Evolutionary conservation across 768 basidiomycete species (phyloP).

Genomic region (Macrolepiota dolichaula): DNA sequence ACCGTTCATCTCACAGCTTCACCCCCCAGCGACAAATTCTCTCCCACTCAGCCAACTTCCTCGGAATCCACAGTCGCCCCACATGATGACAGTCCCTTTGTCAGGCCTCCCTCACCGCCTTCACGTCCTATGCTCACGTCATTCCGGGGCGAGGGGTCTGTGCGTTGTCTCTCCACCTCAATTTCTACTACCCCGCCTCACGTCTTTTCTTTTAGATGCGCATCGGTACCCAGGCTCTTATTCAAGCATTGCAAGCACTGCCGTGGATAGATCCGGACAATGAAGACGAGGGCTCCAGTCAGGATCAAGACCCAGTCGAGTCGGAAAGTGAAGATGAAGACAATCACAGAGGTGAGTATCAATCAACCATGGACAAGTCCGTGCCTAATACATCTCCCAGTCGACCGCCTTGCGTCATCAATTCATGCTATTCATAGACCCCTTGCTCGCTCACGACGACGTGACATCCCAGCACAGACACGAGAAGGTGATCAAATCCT

Average conservation of each 20-base stretch:
- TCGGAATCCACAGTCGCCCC: constrained; percentile 12
- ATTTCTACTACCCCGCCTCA: background rate
- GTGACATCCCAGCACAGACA: constrained; percentile 24
- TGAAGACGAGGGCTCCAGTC: constrained; percentile 55
- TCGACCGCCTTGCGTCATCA: constrained; percentile 66
- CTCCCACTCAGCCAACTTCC: constrained; percentile 22
- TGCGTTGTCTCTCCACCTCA: constrained; percentile 31
- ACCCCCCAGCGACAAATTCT: constrained; percentile 19
- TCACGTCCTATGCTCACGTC: constrained; percentile 45
- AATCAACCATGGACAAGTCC: background rate
- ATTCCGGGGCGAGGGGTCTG: constrained; percentile 71
- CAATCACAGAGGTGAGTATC: constrained; percentile 31
- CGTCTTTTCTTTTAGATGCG: constrained; percentile 58
- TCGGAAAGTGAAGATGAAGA: constrained; percentile 74
- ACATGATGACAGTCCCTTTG: constrained; percentile 52
- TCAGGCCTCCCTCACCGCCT: constrained; percentile 69
- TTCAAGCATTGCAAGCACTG: constrained; percentile 83
- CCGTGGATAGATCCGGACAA: constrained; percentile 75
- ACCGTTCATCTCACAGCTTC: background rate
- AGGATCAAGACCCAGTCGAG: constrained; percentile 38
- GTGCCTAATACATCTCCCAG: constrained; percentile 21
- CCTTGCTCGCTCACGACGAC: constrained; percentile 60
- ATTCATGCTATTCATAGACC: constrained; percentile 88
- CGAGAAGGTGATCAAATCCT: constrained; percentile 29
- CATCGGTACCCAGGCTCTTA: constrained; percentile 83